These are phyloP conservation scores for Phytophthora boehmeriae DNA, from an alignment of 352 stramenopile genomes.

Conservation along the genomic window DNA sequence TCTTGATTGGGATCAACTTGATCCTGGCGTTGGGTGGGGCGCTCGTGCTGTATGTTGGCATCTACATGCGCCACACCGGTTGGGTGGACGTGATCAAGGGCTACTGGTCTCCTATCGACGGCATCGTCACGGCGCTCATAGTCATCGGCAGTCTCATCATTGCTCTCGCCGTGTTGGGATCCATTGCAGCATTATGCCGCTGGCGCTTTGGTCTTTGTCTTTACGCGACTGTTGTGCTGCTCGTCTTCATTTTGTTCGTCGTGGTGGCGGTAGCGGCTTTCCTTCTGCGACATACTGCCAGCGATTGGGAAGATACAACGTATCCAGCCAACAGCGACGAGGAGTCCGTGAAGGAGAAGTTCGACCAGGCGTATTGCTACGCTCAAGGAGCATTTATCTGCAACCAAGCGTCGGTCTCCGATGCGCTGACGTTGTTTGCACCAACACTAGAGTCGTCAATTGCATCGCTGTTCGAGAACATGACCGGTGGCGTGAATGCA, in stretches of 20 bases:
- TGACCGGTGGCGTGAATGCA: conserved; percentile 63
- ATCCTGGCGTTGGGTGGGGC: conserved; percentile 60
- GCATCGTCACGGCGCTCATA: conserved; percentile 54
- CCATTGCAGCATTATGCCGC: conserved; percentile 60
- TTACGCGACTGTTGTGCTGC: conserved; percentile 56
- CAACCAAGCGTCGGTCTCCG: conserved; percentile 57
- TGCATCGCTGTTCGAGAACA: conserved; percentile 43
- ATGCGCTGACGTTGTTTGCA: conserved; percentile 59
- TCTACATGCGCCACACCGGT: conserved; percentile 47
- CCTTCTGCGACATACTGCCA: conserved; percentile 39
- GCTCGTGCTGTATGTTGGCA: conserved; percentile 56
- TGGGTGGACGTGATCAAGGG: conserved; percentile 70
- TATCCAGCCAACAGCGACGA: conserved; percentile 64
- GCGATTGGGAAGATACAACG: conserved; percentile 49
- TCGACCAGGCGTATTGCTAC: conserved; percentile 78
- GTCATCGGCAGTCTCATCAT: conserved; percentile 61
- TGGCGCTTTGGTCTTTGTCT: conserved; percentile 62
- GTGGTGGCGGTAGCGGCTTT: conserved; percentile 55
- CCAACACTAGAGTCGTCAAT: conserved; percentile 43
- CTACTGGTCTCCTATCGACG: conserved; percentile 55
- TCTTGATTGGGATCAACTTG: conserved; percentile 67
- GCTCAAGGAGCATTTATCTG: conserved; percentile 76
- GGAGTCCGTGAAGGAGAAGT: conserved; percentile 54
- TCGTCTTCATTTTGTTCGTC: conserved; percentile 62
- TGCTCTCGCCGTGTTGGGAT: conserved; percentile 60